phyloP scores from a whole-genome alignment of 306 rosid species.

The Medicago truncatula region DNA sequence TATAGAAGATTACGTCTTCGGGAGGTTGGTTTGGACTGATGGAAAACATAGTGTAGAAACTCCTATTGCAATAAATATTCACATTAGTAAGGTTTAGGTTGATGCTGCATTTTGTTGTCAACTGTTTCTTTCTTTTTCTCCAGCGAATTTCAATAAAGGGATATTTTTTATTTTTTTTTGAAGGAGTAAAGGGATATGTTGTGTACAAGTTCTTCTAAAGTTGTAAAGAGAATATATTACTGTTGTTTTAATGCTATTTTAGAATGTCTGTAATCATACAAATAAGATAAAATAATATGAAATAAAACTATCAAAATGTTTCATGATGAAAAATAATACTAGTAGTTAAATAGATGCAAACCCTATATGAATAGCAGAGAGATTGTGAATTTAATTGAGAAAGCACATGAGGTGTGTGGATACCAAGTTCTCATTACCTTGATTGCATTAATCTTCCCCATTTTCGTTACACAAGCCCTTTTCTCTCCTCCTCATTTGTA shows the following conservation, averaged over 20 bases:
- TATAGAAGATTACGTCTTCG: neutral
- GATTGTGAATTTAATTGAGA: neutral
- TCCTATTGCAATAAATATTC: neutral
- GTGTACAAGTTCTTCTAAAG: neutral
- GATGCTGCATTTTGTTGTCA: neutral
- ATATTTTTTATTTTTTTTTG: no score
- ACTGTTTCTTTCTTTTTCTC: neutral
- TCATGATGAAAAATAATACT: no score
- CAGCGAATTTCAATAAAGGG: neutral
- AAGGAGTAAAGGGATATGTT: neutral
- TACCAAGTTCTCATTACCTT: no score
- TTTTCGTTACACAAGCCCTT: no score
- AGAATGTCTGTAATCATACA: neutral
- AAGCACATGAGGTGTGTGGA: no score
- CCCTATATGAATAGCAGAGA: no score
- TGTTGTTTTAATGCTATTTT: neutral
- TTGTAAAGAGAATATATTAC: neutral
- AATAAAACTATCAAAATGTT: no score
- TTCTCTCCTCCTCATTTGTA: no score
- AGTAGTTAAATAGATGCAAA: no score
- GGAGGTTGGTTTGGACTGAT: neutral
- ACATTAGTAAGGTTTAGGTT: neutral
- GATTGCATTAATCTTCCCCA: no score
- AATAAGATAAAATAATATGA: no score
- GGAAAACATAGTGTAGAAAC: neutral